phyloP scores from a whole-genome alignment of 768 basidiomycete genomes.

The Rhodotorula diobovata region DNA sequence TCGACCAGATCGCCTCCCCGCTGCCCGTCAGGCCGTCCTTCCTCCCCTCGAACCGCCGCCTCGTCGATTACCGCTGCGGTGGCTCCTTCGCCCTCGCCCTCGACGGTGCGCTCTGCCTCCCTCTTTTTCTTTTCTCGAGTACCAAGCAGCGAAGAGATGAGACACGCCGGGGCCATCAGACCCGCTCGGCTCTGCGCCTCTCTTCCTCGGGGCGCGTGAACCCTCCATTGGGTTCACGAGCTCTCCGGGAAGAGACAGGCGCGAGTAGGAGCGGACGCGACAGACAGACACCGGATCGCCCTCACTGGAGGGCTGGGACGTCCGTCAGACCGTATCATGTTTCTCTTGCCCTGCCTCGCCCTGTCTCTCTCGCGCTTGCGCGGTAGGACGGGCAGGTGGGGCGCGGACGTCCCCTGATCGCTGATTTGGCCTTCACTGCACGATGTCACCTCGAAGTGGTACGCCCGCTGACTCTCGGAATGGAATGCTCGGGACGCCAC shows the following conservation, averaged over 20 bases:
- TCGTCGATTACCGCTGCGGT: slow-evolving; percentile 38
- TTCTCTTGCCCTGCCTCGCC: neutral
- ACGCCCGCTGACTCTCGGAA: neutral
- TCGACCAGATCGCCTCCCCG: slow-evolving; percentile 32
- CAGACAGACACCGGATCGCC: neutral
- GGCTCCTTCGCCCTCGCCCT: slow-evolving; percentile 32
- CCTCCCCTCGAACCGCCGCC: slow-evolving; percentile 11
- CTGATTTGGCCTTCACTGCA: neutral
- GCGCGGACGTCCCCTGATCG: neutral
- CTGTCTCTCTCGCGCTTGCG: too few species aligned
- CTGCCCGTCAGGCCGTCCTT: slow-evolving; percentile 5
- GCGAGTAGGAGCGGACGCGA: neutral
- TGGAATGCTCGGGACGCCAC: neutral
- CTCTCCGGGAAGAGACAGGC: too few species aligned
- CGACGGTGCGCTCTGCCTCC: slow-evolving; percentile 24
- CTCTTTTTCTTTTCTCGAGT: too few species aligned
- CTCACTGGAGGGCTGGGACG: neutral
- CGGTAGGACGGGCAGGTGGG: neutral
- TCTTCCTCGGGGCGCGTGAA: too few species aligned
- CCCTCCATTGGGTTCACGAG: too few species aligned
- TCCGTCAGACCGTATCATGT: neutral
- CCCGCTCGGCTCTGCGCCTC: neutral
- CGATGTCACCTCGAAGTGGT: too few species aligned
- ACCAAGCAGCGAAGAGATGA: slow-evolving; percentile 12
- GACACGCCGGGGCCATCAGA: slow-evolving; percentile 40